Evolutionary conservation across 148 eudicot species (phyloP).

Genomic region (Pharnaceum exiguum): DNA sequence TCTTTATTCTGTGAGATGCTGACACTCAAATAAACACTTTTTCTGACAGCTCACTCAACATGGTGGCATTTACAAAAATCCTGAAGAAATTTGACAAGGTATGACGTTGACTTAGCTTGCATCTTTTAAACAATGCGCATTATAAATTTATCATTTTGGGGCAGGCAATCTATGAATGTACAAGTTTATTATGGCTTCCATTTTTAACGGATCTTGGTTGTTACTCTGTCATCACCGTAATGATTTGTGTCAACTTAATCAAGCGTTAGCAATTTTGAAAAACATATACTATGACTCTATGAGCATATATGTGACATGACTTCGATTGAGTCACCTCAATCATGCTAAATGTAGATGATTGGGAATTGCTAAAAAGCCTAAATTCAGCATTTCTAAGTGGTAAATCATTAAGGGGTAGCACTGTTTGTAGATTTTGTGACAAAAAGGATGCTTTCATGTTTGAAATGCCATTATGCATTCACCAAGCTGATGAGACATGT

Average conservation of each 20-base stretch:
- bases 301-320: background rate
- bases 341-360: background rate
- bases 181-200: constrained; percentile 1
- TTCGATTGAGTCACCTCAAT: background rate
- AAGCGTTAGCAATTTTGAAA: too few species aligned
- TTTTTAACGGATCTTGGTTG: background rate
- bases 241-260: background rate
- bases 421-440: background rate
- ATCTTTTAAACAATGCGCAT: background rate
- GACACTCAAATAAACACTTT: constrained; percentile 5
- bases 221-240: background rate
- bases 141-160: background rate
- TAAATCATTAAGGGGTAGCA: constrained; percentile 1
- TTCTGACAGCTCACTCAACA: constrained; percentile 78
- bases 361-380: background rate
- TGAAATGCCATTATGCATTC: background rate
- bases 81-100: constrained; percentile 98
- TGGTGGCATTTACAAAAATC: constrained; percentile 88
- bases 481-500: background rate
- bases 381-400: background rate
- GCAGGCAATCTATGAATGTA: background rate
- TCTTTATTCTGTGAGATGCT: background rate
- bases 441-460: background rate
- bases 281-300: too few species aligned
- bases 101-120: constrained; percentile 25